These are phyloP conservation scores for Oryza meridionalis DNA, from an alignment of 176 grass and related monocot genomes.

Conservation along the genomic window DNA sequence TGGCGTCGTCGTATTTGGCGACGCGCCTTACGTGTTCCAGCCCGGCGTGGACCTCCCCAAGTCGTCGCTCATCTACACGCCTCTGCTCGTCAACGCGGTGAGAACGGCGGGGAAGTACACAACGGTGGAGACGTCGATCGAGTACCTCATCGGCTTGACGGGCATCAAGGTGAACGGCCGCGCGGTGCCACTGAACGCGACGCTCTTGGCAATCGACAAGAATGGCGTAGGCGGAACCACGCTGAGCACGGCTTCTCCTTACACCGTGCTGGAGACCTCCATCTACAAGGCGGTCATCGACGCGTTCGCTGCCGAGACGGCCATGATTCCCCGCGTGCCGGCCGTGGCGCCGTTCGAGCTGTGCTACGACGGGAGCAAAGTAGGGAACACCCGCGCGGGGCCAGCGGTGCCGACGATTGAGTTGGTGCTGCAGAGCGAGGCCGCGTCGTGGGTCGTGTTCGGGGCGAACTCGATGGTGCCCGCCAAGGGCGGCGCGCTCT, in stretches of 20 bases:
- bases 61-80: conserved; percentile 50
- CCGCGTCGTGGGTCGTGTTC: conserved; percentile 35
- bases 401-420: conserved; percentile 51
- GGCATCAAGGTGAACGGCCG: conserved; percentile 47
- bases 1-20: conserved; percentile 48
- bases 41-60: conserved; percentile 29
- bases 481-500: conserved; percentile 20
- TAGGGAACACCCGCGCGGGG: conserved; percentile 39
- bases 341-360: conserved; percentile 43
- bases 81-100: conserved; percentile 53
- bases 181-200: conserved; percentile 34
- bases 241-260: conserved; percentile 48
- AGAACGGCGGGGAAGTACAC: conserved; percentile 45
- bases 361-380: conserved; percentile 40
- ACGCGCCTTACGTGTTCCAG: conserved; percentile 43
- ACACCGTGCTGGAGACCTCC: conserved; percentile 48
- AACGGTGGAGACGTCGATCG: conserved; percentile 42
- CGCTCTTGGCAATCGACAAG: conserved; percentile 38
- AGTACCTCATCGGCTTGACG: conserved; percentile 56
- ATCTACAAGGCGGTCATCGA: conserved; percentile 44
- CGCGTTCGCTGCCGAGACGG: conserved; percentile 30
- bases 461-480: conserved; percentile 57
- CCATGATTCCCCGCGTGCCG: neutral
- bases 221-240: conserved; percentile 54
- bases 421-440: conserved; percentile 43